Evolutionary conservation across 1,284 basidiomycete genomes (phyloP), one percentile per base, ranked within the genome.

Genomic region (Leccinum glutinopallens): DNA sequence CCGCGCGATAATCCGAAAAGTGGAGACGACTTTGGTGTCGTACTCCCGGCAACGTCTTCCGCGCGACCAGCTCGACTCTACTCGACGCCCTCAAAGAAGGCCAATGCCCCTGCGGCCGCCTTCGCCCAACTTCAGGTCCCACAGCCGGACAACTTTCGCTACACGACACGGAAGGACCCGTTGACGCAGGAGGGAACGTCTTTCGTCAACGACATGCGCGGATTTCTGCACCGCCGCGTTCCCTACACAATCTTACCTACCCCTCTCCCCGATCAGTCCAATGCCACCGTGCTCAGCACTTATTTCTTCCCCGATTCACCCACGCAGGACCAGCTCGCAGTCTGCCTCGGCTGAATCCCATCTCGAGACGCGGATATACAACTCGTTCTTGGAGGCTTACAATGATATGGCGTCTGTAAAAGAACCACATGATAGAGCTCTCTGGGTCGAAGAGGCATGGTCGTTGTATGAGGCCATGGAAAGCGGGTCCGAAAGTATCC

Each of bases 311-410:
- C 83, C 10, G 84, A 89, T 71, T 84, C 89, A 0, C 73, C 79
- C 0, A 86, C 88, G 0, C 85, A 88, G 73, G 90, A 93, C 72
- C 80, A 84, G 58, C 75, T 92, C 12, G 86, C 90, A 0, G 83
- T 94, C 67, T 95, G 75, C 37, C 56, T 59, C 65, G 4, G 74
- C 70, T 2, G 78, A 81, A 29, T 72, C 76, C 12, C 63, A 81
- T 22, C 67, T 87, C 17, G 76, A 81, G 7, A 65, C 74, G 1
- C 76, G 78, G 22, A 68, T 85, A 37, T 84, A 83, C 69, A 87
- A 86, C 68, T 75, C 81, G 10, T 83, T 93, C 67, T 73, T 93
- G 35, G 80, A 83, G 43, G 85, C 88, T 0, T 93, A 89, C 69
- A 64, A 88, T 22, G 79, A 80, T 39, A 86, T 89, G 82, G 88